Percentiles rank a stretch among this genome's conserved stretches.
phyloP scores from a whole-genome alignment of 805 yeast species.

The Candida succiphila region DNA sequence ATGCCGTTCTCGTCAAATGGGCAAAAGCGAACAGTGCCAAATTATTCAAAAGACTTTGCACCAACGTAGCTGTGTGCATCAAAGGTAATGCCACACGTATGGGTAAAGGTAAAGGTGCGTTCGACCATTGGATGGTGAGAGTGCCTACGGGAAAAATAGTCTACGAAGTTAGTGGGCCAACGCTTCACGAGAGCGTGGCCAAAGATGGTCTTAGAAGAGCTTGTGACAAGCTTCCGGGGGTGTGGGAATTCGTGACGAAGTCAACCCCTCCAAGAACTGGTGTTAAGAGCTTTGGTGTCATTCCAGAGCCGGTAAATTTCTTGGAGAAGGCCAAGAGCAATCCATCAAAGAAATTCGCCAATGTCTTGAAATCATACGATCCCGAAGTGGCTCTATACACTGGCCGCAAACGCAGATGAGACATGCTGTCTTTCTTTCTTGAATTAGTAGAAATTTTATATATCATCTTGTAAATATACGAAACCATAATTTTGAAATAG shows the following conservation, averaged over 20 bases:
- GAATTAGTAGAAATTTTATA: too few species aligned
- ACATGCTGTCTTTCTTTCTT: too few species aligned
- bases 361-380: constrained; percentile 37
- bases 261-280: constrained; percentile 66
- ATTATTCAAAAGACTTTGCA: constrained; percentile 70
- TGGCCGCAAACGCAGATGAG: constrained; percentile 21
- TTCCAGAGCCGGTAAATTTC: constrained; percentile 38
- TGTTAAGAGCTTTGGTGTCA: constrained; percentile 39
- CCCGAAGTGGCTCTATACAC: constrained; percentile 37
- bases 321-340: constrained; percentile 40
- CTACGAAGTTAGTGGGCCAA: constrained; percentile 64
- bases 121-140: constrained; percentile 94
- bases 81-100: constrained; percentile 99
- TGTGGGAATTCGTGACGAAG: constrained; percentile 70
- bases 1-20: constrained; percentile 72
- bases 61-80: constrained; percentile 84
- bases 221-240: constrained; percentile 85
- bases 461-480: too few species aligned
- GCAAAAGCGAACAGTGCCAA: constrained; percentile 71
- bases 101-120: constrained; percentile 99
- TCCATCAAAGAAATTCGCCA: constrained; percentile 60
- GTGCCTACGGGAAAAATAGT: constrained; percentile 92
- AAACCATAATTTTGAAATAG: too few species aligned
- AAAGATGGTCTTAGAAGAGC: constrained; percentile 87
- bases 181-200: constrained; percentile 82